A percentile compares a stretch with the other conserved stretches of the same genome.
Conservation (phyloP, 2,329 filamentous ascomycete genomes). For the Fusarium stilboides region DNA sequence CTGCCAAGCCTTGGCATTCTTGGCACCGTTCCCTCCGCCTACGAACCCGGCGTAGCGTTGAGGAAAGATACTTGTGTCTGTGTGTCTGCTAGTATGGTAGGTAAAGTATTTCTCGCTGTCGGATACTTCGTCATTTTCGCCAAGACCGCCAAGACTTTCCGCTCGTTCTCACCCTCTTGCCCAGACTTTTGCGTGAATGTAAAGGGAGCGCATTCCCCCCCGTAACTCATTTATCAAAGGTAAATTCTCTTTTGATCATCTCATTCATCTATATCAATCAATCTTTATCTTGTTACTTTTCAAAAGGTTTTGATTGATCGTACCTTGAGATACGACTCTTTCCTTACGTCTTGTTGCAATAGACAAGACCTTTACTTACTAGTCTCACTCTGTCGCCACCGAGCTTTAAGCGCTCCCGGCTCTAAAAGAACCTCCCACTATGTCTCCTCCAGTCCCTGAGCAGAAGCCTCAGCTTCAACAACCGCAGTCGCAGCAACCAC, state of each 20-base stretch:
- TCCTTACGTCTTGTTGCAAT: slow-evolving; percentile 17
- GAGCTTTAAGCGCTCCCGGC: slow-evolving; percentile 28
- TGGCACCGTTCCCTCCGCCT: slow-evolving; percentile 54
- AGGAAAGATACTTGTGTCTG: slow-evolving; percentile 23
- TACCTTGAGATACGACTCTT: slow-evolving; percentile 2
- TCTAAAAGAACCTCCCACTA: slow-evolving; percentile 47
- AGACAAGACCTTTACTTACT: slow-evolving; percentile 23
- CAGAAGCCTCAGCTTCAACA: slow-evolving; percentile 46
- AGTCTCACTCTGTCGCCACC: slow-evolving; percentile 29
- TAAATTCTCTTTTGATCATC: slow-evolving; percentile 45
- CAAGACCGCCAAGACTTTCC: slow-evolving; percentile 58
- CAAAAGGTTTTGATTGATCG: slow-evolving; percentile 3
- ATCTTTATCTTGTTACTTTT: slow-evolving; percentile 16
- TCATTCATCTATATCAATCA: slow-evolving; percentile 15
- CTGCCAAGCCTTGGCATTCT: slow-evolving; percentile 59
- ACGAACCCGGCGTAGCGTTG: slow-evolving; percentile 33
- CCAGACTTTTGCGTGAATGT: slow-evolving; percentile 56
- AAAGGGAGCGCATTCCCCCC: slow-evolving; percentile 56
- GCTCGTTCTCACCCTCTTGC: slow-evolving; percentile 56
- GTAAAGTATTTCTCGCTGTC: slow-evolving; percentile 12
- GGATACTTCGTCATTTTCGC: slow-evolving; percentile 44
- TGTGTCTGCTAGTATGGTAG: rapidly evolving
- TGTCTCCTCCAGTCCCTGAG: slow-evolving; percentile 54
- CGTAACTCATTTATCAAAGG: slow-evolving; percentile 44
- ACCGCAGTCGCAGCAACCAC: slow-evolving; percentile 43